These are phyloP conservation scores for Fusarium duplospermum DNA, from an alignment of 2,329 filamentous ascomycete genomes.

Conservation along the genomic window DNA sequence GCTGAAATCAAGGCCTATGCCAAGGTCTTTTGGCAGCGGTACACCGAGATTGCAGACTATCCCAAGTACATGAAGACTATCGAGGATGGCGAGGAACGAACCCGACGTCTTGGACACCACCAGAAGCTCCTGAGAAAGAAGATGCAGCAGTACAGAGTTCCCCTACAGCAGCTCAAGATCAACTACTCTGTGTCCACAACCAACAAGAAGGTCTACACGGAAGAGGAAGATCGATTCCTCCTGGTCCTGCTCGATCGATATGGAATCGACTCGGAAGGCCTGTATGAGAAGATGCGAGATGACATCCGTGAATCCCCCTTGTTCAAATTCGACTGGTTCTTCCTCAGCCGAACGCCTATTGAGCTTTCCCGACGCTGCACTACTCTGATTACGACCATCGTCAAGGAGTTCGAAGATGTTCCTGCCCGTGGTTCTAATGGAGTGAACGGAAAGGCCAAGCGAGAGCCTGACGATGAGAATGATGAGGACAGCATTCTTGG, in stretches of 20 bases:
- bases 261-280: constrained; percentile 88
- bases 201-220: constrained; percentile 99
- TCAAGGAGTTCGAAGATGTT: constrained; percentile 88
- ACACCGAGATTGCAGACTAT: constrained; percentile 90
- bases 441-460: constrained; percentile 76
- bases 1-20: constrained; percentile 91
- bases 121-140: constrained; percentile 94
- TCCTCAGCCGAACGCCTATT: constrained; percentile 91
- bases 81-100: constrained; percentile 91
- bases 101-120: constrained; percentile 89
- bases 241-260: constrained; percentile 93
- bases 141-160: constrained; percentile 96
- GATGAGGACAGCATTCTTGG: constrained; percentile 85
- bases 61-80: constrained; percentile 89
- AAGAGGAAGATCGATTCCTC: constrained; percentile 96
- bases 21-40: constrained; percentile 96
- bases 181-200: constrained; percentile 99
- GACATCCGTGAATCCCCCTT: constrained; percentile 94
- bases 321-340: constrained; percentile 99
- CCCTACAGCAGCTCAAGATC: constrained; percentile 96
- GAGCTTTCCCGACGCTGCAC: constrained; percentile 94
- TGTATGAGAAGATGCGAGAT: constrained; percentile 96
- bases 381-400: constrained; percentile 92
- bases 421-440: constrained; percentile 67
- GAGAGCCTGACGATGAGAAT: constrained; percentile 82